phyloP scores from a whole-genome alignment of 2,329 filamentous ascomycete species.

The Chaetothyriales sp. region DNA sequence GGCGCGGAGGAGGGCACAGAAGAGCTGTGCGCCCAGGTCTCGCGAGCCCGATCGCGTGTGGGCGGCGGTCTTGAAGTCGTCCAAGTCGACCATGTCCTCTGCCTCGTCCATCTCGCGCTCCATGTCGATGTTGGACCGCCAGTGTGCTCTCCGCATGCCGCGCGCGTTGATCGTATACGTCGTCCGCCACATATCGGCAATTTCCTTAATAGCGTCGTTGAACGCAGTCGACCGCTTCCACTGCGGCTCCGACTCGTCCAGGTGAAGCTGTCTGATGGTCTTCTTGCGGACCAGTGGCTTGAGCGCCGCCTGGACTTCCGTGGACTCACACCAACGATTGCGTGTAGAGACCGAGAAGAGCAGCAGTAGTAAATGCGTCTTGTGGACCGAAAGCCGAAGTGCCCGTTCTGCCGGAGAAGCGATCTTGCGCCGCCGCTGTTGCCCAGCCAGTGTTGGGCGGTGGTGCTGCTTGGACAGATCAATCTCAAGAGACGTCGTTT shows the following conservation, averaged over 20 bases:
- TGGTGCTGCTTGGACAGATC: slow-evolving; percentile 18
- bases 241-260: slow-evolving; percentile 51
- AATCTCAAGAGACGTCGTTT: slow-evolving; percentile 25
- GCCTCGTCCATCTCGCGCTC: slow-evolving; percentile 47
- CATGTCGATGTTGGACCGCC: slow-evolving; percentile 54
- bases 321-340: slow-evolving; percentile 81
- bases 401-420: slow-evolving; percentile 43
- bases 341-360: slow-evolving; percentile 60
- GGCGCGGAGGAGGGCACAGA: slow-evolving; percentile 72
- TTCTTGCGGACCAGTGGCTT: slow-evolving; percentile 51
- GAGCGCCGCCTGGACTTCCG: slow-evolving; percentile 49
- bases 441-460: slow-evolving; percentile 5
- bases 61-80: slow-evolving; percentile 60
- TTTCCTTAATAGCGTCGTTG: slow-evolving; percentile 54
- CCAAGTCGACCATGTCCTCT: slow-evolving; percentile 52
- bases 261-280: slow-evolving; percentile 52
- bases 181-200: slow-evolving; percentile 20
- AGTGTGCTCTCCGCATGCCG: slow-evolving; percentile 55
- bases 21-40: slow-evolving; percentile 78
- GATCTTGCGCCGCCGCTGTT: slow-evolving; percentile 32
- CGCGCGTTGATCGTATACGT: slow-evolving; percentile 55
- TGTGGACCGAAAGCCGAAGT: slow-evolving; percentile 62
- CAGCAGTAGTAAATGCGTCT: slow-evolving; percentile 69
- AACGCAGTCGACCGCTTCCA: slow-evolving; percentile 43
- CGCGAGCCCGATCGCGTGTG: slow-evolving; percentile 60